Evolutionary conservation across 2,329 filamentous ascomycete species (phyloP), one percentile per base, ranked within the genome.

Genomic region (Penicillium sp.): DNA sequence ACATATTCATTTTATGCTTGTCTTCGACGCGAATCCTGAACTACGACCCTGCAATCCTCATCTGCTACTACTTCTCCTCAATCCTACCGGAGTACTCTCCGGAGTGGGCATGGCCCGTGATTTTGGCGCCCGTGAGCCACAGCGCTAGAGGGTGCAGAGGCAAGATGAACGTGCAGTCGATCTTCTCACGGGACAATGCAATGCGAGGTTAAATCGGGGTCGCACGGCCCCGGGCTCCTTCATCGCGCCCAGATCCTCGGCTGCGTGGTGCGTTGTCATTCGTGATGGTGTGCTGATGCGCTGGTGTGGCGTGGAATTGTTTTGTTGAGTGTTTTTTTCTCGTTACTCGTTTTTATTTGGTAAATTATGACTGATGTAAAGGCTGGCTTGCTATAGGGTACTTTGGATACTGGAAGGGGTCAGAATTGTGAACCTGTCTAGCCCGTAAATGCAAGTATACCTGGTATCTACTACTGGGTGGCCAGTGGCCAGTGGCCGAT

Each of bases 151-250:
- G 45, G 58, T 43, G 56, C 58, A 47, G 35, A 59, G 43, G 55
- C 52, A 61, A 66, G 65, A 66, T 69, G 65, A 65, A 69, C 67
- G 67, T 69, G 65, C 67, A 69, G 67, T 65, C 67, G 67, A 69
- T 69, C 67, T 66, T 45, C 63, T 66, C 57, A 63, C 65, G 61
- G 64, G 62, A 67, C 57, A 63, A 68, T 68, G 67, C 67, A 69
- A 69, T 69, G 67, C 65, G 65, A 68, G 67, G 64, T 69, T 69
- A 69, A 68, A 65, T 68, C 61, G 20, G 56, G 55, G 65, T 68
- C 57, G 65, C 64, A 68, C 67, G 64, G 61, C 55, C 60, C 61
- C 55, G 45, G 55, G 54, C 47, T 35, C 25, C 43, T 47, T 47
- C 43, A 31, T 47, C 54, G 54, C 51, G 58, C 55, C 62, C 43